Percentiles rank a stretch among this genome's conserved stretches.
Evolutionary conservation across 2,329 filamentous ascomycete species (phyloP).

Genomic region (Trichoderma oligosporum): DNA sequence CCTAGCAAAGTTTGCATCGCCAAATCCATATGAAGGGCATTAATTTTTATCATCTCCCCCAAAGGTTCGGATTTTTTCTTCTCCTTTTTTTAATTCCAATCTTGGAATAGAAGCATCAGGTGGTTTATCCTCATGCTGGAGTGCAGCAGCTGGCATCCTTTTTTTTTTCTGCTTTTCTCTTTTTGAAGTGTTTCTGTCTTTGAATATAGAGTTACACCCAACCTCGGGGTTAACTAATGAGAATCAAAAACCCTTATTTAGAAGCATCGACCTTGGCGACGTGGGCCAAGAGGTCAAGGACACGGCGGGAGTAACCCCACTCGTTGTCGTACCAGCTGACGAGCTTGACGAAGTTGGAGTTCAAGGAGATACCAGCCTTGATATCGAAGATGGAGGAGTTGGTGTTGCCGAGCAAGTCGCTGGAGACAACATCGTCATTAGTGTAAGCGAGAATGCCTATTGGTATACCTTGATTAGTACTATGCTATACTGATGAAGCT

Average conservation of each 20-base stretch:
- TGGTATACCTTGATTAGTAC: neutral
- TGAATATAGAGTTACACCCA: neutral
- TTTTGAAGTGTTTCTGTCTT: conserved; percentile 24
- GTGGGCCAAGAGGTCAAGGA: conserved; percentile 76
- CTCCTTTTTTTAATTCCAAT: neutral
- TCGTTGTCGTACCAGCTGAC: conserved; percentile 99
- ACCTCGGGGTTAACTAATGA: neutral
- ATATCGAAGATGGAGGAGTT: conserved; percentile 98
- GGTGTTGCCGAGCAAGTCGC: conserved; percentile 87
- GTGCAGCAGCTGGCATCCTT: conserved; percentile 21
- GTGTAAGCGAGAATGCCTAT: conserved; percentile 87
- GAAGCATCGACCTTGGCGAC: conserved; percentile 70
- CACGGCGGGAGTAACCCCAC: conserved; percentile 98
- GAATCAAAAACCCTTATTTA: conserved; percentile 39
- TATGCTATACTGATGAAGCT: neutral
- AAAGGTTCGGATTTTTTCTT: neutral
- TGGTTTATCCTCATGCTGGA: neutral
- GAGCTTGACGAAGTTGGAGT: conserved; percentile 98
- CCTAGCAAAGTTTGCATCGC: neutral
- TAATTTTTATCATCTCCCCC: neutral
- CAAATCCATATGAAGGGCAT: conserved; percentile 3
- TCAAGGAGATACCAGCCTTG: conserved; percentile 98
- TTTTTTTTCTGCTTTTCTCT: no score
- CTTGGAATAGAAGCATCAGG: neutral
- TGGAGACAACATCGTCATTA: conserved; percentile 94